Evolutionary conservation across 2,329 filamentous ascomycete species (phyloP), one percentile per base, ranked within the genome.

Genomic region (Scytalidium lignicola): DNA sequence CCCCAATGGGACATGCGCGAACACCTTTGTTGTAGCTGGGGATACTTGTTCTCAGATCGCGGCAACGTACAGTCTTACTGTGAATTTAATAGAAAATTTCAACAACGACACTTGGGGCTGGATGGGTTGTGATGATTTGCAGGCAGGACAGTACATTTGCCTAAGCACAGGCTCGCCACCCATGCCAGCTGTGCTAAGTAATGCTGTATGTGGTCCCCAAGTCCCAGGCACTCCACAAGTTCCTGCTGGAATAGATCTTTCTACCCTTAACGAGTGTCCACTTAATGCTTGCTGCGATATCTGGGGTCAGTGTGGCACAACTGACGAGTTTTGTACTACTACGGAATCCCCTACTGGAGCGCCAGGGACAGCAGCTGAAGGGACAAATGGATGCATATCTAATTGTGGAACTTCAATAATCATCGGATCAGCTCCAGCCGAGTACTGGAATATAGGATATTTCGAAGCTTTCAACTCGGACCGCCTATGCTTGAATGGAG

Each of bases 41-140:
- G 70, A 74, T 42, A 62, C 41, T 26, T 74, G 71, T 53, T 29
- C 48, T 20, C 51, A 18, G 2, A 57, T 75, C 44, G 68, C 66
- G 0, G 51, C 55, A 2, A 32, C 47, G 0, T 51, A 70, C 51
- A 49, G 53, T 8, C 48, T 74, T 10, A 69, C 61, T 1, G 46
- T 60, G 0, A 43, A 55, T 1, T 52, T 72, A 1, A 57, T 76
- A 3, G 61, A 69, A 28, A 49, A 50, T 1, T 68, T 64, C 43
- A 75, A 75, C 53, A 65, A 58, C 17, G 59, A 67, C 2, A 73
- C 71, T 4, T 76, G 72, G 71, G 68, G 62, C n/a, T 74, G 69
- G 68, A 55, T 37, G 3, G 69, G 67, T 6, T 76, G 73, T 53
- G 44, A 54, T 1, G 44, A 57, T 7, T 49, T 76, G 4, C 50